phyloP scores from a whole-genome alignment of 192 early-diverging fungal species.

The Coemansia sp. region DNA sequence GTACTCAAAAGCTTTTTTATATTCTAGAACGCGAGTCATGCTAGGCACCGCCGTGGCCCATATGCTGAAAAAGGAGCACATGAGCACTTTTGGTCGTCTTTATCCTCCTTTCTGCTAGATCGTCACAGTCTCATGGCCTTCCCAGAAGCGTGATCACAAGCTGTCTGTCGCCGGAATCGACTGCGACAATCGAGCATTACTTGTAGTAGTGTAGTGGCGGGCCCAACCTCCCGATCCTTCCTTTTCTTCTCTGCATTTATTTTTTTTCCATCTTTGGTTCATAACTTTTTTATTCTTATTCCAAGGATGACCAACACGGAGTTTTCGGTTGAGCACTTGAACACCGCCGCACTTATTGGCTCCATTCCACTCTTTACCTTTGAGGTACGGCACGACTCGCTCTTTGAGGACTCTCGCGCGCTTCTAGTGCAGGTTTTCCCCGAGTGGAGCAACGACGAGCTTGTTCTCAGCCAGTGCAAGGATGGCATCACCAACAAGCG shows the following conservation, averaged over 20 bases:
- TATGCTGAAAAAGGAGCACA: neutral
- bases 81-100: neutral
- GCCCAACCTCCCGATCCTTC: neutral
- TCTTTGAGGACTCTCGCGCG: conserved; percentile 64
- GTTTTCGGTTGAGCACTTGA: conserved; percentile 1
- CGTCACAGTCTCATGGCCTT: neutral
- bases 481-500: conserved; percentile 82
- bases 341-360: conserved; percentile 9
- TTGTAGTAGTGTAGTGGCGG: neutral
- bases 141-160: neutral
- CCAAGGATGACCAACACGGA: conserved; percentile 33
- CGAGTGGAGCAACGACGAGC: conserved; percentile 58
- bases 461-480: conserved; percentile 66
- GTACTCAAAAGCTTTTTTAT: neutral
- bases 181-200: neutral
- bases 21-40: neutral
- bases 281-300: neutral
- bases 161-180: neutral
- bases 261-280: neutral
- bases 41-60: neutral
- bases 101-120: conserved; percentile 2
- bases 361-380: conserved; percentile 41
- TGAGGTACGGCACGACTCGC: conserved; percentile 51
- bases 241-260: conserved; percentile 2
- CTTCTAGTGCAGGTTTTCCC: conserved; percentile 61